Evolutionary conservation across 1,284 basidiomycete species (phyloP).

Genomic region (Ganoderma boninense): DNA sequence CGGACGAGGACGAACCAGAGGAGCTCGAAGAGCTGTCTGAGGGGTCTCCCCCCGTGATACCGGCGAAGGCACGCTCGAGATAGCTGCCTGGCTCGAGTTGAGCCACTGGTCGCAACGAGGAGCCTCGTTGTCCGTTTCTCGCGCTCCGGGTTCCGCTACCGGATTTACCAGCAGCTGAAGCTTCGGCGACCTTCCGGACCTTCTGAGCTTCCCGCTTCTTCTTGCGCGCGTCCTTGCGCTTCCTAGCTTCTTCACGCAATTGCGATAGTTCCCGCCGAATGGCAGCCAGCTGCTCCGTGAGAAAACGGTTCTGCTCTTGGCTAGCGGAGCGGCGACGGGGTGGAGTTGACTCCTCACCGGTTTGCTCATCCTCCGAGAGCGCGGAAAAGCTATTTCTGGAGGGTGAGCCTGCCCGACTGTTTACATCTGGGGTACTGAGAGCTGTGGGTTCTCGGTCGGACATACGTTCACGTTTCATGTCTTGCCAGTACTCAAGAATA

Average conservation of each 20-base stretch:
- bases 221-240: not conserved
- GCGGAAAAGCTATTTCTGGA: not conserved
- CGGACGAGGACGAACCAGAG: not conserved
- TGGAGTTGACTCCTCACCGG: not conserved
- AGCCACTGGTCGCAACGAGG: slow-evolving; percentile 10
- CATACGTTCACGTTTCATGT: not conserved
- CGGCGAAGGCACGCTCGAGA: slow-evolving; percentile 19
- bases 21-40: not conserved
- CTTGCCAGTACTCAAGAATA: slow-evolving; percentile 6
- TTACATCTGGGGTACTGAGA: not conserved
- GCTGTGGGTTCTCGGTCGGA: not conserved
- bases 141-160: not conserved
- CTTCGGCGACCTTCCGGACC: not conserved
- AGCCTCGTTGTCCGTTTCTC: not conserved
- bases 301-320: not conserved
- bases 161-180: not conserved
- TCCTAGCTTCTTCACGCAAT: not conserved
- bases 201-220: not conserved
- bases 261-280: not conserved
- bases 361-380: not conserved
- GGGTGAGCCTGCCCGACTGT: not conserved
- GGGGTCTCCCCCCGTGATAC: not conserved
- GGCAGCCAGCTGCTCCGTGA: not conserved
- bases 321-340: not conserved
- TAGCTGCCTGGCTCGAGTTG: slow-evolving; percentile 27